These are phyloP conservation scores for Kwoniella dejecticola DNA, from an alignment of 768 basidiomycete species.

Conservation along the genomic window DNA sequence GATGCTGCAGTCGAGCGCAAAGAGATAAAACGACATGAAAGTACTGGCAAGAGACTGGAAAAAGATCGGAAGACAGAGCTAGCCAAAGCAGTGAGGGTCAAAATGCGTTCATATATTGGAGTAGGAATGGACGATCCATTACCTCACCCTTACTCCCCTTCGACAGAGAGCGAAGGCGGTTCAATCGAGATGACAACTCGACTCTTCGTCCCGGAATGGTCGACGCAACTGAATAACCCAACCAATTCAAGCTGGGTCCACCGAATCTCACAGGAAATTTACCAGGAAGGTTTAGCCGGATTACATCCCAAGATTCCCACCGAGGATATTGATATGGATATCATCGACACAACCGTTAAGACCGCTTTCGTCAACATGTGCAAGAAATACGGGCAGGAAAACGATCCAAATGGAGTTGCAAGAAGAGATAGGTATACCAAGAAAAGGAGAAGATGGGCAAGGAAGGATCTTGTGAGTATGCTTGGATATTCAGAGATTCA, in stretches of 20 bases:
- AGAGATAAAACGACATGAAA: slow-evolving; percentile 22
- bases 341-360: slow-evolving; percentile 22
- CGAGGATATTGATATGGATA: slow-evolving; percentile 19
- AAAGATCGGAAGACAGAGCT: slow-evolving; percentile 30
- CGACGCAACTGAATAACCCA: slow-evolving; percentile 4
- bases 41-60: slow-evolving; percentile 42
- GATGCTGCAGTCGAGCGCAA: slow-evolving; percentile 5
- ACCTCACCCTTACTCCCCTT: slow-evolving; percentile 13
- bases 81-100: slow-evolving; percentile 21
- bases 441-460: slow-evolving; percentile 50
- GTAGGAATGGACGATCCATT: slow-evolving; percentile 24
- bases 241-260: slow-evolving; percentile 24
- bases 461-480: slow-evolving; percentile 53
- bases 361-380: slow-evolving; percentile 47
- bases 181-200: background rate
- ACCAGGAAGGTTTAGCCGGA: slow-evolving; percentile 18
- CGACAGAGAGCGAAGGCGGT: background rate
- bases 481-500: background rate
- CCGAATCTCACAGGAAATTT: slow-evolving; percentile 15
- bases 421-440: slow-evolving; percentile 46
- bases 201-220: slow-evolving; percentile 15
- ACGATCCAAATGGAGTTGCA: slow-evolving; percentile 34
- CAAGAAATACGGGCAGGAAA: slow-evolving; percentile 43
- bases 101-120: slow-evolving; percentile 22
- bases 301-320: slow-evolving; percentile 19